Base-by-base conservation (phyloP, 2,329 filamentous ascomycete genomes). In the Zymoseptoria tritici region DNA sequence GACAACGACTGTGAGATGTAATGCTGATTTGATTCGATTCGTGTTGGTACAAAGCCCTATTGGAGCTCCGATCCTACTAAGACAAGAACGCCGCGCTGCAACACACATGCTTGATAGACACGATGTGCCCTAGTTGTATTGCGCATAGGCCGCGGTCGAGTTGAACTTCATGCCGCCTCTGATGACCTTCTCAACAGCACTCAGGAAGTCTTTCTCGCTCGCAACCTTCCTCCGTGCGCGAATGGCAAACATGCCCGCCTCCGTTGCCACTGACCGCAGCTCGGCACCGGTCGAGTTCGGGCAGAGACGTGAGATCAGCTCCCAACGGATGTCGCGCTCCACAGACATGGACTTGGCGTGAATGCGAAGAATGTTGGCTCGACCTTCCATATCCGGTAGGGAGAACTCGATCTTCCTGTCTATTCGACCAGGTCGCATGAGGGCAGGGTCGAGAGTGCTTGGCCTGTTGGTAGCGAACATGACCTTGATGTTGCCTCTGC, bases 311-410 rank as follows among this genome's bases (percentile, higher is more conserved):
- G 92, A 97, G 73, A 99, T 97, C 66, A 99, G 84, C 80, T 99
- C 94, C 94, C 94, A 99, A 78, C 94, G 86, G 72, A 99, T 99
- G 73, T 99, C 94, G 57, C 94, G 86, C 83, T 99, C 94, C 46
- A 99, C 94, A 19, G 91, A 97, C 94, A 99, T 99, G 74, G 90
- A 96, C 88, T 97, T 99, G 70, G 94, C 94, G 80, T 97, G 94
- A 71, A 99, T 99, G 55, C 94, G 89, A 52, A 99, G 84, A 72
- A 99, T 97, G 78, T 97, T 97, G 72, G 94, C 94, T 67, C 94
- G 88, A 56, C 94, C 94, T 76, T 99, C 94, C 68, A 97, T 90
- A 75, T 99, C 94, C 22, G 94, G 94, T 22, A 99, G 83, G 0
- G 91, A 93, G 80, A 99, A 99, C 77, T 99, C 94, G 70, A 99